Conservation (phyloP, 805 yeast genomes). For the Cyberlindnera xishuangbannaensis region DNA sequence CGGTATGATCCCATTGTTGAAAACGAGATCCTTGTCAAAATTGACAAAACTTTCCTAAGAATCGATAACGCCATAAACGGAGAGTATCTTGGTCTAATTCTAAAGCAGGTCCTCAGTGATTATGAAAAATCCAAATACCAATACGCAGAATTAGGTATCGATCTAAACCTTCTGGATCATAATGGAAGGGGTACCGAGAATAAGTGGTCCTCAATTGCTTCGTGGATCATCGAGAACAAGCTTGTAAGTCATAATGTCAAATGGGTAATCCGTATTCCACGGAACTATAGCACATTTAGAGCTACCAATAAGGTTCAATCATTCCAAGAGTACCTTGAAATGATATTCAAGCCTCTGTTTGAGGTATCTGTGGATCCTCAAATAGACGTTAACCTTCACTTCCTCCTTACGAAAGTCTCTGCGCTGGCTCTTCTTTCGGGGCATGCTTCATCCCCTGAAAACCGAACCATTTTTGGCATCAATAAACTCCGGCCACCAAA, state of each 20-base stretch:
- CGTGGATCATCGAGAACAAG: conserved; percentile 33
- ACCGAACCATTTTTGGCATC: conserved; percentile 18
- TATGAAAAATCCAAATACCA: conserved; percentile 36
- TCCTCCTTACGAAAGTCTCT: conserved; percentile 28
- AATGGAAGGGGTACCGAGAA: conserved; percentile 9
- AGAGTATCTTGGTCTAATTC: conserved; percentile 31
- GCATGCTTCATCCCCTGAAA: conserved; percentile 18
- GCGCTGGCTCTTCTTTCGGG: conserved; percentile 28
- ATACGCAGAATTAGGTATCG: conserved; percentile 32
- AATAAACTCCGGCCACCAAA: conserved; percentile 22
- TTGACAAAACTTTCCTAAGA: conserved; percentile 31
- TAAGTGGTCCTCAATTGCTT: conserved; percentile 29
- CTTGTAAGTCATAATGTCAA: conserved; percentile 34
- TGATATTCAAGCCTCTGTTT: conserved; percentile 30
- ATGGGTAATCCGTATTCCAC: conserved; percentile 32
- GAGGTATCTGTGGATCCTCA: conserved; percentile 22
- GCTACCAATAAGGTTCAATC: conserved; percentile 14
- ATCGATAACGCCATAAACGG: conserved; percentile 33
- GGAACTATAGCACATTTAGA: conserved; percentile 27
- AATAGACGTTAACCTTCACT: conserved; percentile 25
- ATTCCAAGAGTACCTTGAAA: conserved; percentile 29
- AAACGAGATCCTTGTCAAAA: conserved; percentile 23
- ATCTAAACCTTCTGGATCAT: conserved; percentile 23
- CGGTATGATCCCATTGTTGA: conserved; percentile 20
- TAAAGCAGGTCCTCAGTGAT: conserved; percentile 28